phyloP scores from a whole-genome alignment of 2,329 filamentous ascomycete genomes.

The Akanthomyces uredinophilus region DNA sequence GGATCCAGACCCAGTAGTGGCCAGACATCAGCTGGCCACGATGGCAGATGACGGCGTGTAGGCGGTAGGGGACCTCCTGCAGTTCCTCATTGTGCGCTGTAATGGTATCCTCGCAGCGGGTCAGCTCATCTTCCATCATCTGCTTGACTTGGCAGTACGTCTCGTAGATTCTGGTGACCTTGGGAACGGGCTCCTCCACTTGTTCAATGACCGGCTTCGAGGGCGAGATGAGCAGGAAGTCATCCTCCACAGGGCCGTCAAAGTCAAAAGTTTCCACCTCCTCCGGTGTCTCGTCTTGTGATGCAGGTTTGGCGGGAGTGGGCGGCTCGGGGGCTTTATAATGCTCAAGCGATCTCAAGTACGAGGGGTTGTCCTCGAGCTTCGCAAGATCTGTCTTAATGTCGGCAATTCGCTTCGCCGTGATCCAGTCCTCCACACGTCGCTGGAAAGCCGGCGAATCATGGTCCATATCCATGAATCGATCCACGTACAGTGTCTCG shows the following conservation, averaged over 20 bases:
- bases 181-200: neutral
- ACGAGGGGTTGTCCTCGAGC: constrained; percentile 22
- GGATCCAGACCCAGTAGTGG: constrained; percentile 97
- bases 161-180: constrained; percentile 17
- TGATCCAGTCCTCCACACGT: constrained; percentile 68
- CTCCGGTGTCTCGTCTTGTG: neutral
- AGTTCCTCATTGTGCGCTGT: constrained; percentile 41
- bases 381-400: constrained; percentile 40
- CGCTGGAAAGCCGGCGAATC: constrained; percentile 57
- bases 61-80: constrained; percentile 65
- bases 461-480: constrained; percentile 69
- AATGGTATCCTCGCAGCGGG: constrained; percentile 24
- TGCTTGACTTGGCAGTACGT: constrained; percentile 33
- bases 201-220: neutral
- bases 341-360: constrained; percentile 26
- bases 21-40: constrained; percentile 67
- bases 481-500: constrained; percentile 77
- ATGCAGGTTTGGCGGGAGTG: neutral
- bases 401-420: constrained; percentile 58
- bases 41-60: constrained; percentile 93
- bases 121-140: constrained; percentile 40
- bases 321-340: constrained; percentile 7
- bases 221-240: constrained; percentile 27
- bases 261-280: constrained; percentile 33
- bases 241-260: constrained; percentile 34